Percentiles rank a stretch among this genome's conserved stretches.
Evolutionary conservation across 257 asterid species (phyloP).

Genomic region (Scutellaria galericulata): DNA sequence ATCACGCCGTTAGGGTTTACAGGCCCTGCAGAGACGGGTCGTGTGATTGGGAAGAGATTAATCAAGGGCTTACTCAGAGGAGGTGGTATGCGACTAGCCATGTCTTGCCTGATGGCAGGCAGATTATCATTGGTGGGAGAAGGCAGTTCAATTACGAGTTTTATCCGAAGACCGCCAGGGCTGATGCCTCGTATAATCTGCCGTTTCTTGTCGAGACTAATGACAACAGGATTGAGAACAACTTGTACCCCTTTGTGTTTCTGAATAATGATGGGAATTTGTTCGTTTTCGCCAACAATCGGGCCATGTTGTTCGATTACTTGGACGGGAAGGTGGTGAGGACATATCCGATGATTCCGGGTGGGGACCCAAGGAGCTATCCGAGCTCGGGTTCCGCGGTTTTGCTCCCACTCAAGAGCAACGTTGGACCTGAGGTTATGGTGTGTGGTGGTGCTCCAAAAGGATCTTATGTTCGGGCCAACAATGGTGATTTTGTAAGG

Average conservation of each 20-base stretch:
- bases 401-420: conserved; percentile 51
- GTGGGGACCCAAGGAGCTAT: conserved; percentile 63
- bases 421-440: conserved; percentile 39
- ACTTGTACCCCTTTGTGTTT: conserved; percentile 57
- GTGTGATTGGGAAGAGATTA: conserved; percentile 60
- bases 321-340: conserved; percentile 22
- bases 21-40: conserved; percentile 36
- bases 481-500: conserved; percentile 34
- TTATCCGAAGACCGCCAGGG: conserved; percentile 38
- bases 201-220: conserved; percentile 46
- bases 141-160: conserved; percentile 55
- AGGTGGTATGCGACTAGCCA: conserved; percentile 66
- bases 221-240: conserved; percentile 49
- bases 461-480: conserved; percentile 47
- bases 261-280: conserved; percentile 54
- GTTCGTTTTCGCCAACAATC: conserved; percentile 59
- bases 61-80: conserved; percentile 22
- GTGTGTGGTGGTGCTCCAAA: conserved; percentile 67
- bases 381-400: conserved; percentile 72
- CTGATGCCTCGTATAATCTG: conserved; percentile 22
- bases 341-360: conserved; percentile 47
- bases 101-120: conserved; percentile 48
- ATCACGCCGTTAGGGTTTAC: conserved; percentile 44
- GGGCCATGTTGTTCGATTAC: conserved; percentile 52
- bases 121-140: conserved; percentile 51